These are phyloP conservation scores for Orbilia ellipsospora DNA, from an alignment of 2,329 filamentous ascomycete genomes.

Conservation along the genomic window DNA sequence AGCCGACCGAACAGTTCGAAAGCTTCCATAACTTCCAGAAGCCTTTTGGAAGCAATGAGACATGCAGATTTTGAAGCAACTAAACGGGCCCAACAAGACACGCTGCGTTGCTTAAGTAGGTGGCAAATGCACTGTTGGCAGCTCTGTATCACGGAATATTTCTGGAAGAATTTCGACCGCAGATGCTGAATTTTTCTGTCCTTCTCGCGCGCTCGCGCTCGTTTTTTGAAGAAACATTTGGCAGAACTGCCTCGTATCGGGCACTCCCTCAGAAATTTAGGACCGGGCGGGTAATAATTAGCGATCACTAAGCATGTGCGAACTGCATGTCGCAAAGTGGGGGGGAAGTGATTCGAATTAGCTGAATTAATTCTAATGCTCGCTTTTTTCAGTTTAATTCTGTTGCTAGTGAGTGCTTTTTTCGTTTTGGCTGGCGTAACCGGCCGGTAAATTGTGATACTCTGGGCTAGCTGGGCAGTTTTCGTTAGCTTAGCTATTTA, in stretches of 20 bases:
- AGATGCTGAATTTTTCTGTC: not conserved
- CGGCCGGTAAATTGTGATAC: too few species aligned
- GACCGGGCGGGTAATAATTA: conserved; percentile 45
- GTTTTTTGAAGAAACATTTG: not conserved
- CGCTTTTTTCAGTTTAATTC: not conserved
- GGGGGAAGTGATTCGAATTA: conserved; percentile 18
- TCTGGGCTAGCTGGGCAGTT: conserved; percentile 25
- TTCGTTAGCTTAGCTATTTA: conserved; percentile 48
- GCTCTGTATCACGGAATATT: conserved; percentile 51
- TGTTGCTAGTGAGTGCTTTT: not conserved
- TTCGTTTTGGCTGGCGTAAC: not conserved
- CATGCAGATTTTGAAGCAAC: conserved; percentile 56
- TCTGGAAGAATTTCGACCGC: conserved; percentile 47
- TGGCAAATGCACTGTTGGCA: conserved; percentile 46
- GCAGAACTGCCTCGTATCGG: conserved; percentile 22
- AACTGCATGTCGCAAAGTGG: conserved; percentile 36
- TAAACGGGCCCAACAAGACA: conserved; percentile 41
- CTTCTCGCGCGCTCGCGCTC: too few species aligned
- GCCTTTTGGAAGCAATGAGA: conserved; percentile 39
- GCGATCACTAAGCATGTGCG: conserved; percentile 43
- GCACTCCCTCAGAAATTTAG: not conserved
- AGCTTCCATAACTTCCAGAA: conserved; percentile 53
- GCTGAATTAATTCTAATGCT: conserved; percentile 11
- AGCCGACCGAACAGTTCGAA: conserved; percentile 33
- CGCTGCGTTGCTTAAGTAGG: conserved; percentile 35